Conservation (phyloP, 2,329 filamentous ascomycete species). For the Colletotrichum cereale region DNA sequence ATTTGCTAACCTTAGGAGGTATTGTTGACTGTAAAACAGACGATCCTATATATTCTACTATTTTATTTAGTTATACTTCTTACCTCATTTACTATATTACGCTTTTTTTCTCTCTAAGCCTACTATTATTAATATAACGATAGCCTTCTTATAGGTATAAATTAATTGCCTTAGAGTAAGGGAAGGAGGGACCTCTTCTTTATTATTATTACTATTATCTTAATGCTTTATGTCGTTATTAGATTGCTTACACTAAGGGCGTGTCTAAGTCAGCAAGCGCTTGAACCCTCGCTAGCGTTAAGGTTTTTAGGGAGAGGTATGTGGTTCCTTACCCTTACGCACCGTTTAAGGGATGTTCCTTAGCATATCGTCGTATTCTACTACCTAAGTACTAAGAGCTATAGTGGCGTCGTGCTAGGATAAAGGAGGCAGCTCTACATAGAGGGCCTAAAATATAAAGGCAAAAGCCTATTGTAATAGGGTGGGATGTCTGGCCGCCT, state of each 20-base stretch:
- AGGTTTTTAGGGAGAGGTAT: slow-evolving; percentile 44
- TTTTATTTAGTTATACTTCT: slow-evolving; percentile 22
- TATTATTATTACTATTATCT: slow-evolving; percentile 36
- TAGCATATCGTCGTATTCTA: slow-evolving; percentile 49
- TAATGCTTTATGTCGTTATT: slow-evolving; percentile 6
- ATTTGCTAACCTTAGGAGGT: slow-evolving; percentile 45
- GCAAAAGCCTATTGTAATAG: slow-evolving; percentile 55
- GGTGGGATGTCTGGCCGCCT: no score
- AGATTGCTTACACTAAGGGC: slow-evolving; percentile 42
- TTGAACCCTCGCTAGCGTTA: slow-evolving; percentile 47
- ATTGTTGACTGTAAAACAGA: slow-evolving; percentile 47
- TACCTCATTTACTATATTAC: no score
- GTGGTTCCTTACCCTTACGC: slow-evolving; percentile 34
- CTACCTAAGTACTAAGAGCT: slow-evolving; percentile 49
- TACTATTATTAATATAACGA: slow-evolving; percentile 4
- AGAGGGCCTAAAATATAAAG: slow-evolving; percentile 52
- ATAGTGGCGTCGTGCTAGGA: slow-evolving; percentile 49
- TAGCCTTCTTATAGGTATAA: slow-evolving; percentile 32
- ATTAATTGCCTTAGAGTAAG: slow-evolving; percentile 34
- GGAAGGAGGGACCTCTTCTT: slow-evolving; percentile 41
- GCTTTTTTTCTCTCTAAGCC: background rate
- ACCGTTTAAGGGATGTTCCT: slow-evolving; percentile 44
- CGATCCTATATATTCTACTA: slow-evolving; percentile 43
- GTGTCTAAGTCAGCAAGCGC: slow-evolving; percentile 48
- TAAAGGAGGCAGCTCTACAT: slow-evolving; percentile 43